Conservation (phyloP, 2,329 filamentous ascomycete species). For the Cladosporium sp. region DNA sequence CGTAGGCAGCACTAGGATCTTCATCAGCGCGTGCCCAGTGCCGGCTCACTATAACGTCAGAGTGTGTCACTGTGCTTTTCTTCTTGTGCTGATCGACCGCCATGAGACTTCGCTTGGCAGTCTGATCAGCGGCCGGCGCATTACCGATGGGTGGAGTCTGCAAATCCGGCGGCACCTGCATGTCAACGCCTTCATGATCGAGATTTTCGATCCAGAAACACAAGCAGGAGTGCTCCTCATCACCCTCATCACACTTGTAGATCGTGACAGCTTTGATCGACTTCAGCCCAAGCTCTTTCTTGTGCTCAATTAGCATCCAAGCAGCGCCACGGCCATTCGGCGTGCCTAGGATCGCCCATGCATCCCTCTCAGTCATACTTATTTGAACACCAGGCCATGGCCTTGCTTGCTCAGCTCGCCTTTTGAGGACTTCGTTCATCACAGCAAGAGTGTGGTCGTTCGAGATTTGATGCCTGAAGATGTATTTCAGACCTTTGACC, state of each 20-base stretch:
- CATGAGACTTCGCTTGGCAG: too few relatives aligned
- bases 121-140: too few relatives aligned
- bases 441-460: not conserved
- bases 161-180: not conserved
- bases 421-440: not conserved
- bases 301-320: constrained; percentile 23
- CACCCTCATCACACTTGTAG: not conserved
- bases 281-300: constrained; percentile 21
- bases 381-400: constrained; percentile 4
- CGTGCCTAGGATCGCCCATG: constrained; percentile 20
- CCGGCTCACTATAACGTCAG: not conserved
- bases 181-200: not conserved
- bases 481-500: not conserved
- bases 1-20: not conserved
- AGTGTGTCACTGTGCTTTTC: not conserved
- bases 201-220: not conserved
- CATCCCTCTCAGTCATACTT: not conserved
- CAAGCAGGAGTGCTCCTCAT: not conserved
- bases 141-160: not conserved
- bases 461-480: not conserved
- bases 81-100: not conserved
- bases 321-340: constrained; percentile 20
- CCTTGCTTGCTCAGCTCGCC: not conserved
- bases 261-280: constrained; percentile 13
- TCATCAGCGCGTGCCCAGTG: not conserved